Percentiles rank a stretch among this genome's conserved stretches.
Conservation (phyloP, 1,139 yeast genomes). For the Pichia sp. region DNA sequence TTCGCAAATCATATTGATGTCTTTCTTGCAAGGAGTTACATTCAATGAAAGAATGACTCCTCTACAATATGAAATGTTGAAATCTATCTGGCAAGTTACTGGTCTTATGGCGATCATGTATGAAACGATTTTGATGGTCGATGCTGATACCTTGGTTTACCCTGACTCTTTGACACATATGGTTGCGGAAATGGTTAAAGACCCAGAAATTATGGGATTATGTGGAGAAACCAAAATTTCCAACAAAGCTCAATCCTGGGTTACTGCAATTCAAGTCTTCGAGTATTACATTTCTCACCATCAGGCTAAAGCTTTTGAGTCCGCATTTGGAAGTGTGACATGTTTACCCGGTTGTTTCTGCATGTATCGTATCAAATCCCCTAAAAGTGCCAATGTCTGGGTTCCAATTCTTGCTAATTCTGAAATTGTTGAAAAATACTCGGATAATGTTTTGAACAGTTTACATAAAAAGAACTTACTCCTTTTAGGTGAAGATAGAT, state of each 20-base stretch:
- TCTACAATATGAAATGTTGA: slow-evolving; percentile 75
- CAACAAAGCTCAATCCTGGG: slow-evolving; percentile 84
- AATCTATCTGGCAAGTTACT: slow-evolving; percentile 76
- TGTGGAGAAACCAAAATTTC: slow-evolving; percentile 98
- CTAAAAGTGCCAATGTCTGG: slow-evolving; percentile 92
- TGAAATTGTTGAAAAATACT: slow-evolving; percentile 90
- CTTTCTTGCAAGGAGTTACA: slow-evolving; percentile 82
- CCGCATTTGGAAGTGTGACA: slow-evolving; percentile 94
- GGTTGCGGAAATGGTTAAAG: slow-evolving; percentile 89
- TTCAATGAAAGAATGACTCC: slow-evolving; percentile 98
- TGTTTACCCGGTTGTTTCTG: slow-evolving; percentile 98
- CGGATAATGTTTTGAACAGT: slow-evolving; percentile 83
- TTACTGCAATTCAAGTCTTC: slow-evolving; percentile 90
- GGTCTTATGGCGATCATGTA: slow-evolving; percentile 85
- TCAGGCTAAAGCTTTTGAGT: slow-evolving; percentile 93
- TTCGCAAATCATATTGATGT: slow-evolving; percentile 90
- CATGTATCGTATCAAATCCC: slow-evolving; percentile 90
- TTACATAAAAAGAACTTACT: slow-evolving; percentile 85
- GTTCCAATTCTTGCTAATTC: slow-evolving; percentile 95
- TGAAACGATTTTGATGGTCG: slow-evolving; percentile 88
- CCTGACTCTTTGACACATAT: slow-evolving; percentile 91
- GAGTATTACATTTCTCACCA: slow-evolving; percentile 96
- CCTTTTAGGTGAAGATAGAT: slow-evolving; percentile 91
- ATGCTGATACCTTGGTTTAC: slow-evolving; percentile 90
- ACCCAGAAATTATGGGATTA: slow-evolving; percentile 86